Conservation (phyloP, 2,329 filamentous ascomycete species). For the Exophiala calicioides region DNA sequence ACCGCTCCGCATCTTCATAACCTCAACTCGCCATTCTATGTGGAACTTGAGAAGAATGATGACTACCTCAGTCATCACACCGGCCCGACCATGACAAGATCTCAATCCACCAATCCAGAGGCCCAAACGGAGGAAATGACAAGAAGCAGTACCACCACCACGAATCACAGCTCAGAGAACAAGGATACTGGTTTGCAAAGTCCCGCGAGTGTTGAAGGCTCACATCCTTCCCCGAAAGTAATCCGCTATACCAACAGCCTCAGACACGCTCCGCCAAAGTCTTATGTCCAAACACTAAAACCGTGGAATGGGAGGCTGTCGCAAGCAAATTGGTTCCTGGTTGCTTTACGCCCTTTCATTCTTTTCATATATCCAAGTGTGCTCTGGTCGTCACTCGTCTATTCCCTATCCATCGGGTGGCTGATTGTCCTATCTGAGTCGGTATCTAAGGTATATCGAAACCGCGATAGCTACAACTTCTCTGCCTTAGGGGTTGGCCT, state of each 20-base stretch:
- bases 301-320: conserved; percentile 77
- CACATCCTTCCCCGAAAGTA: conserved; percentile 16
- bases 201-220: conserved; percentile 5
- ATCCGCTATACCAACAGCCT: conserved; percentile 69
- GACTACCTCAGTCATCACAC: conserved; percentile 33
- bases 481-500: conserved; percentile 77
- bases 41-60: conserved; percentile 29
- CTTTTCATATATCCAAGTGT: conserved; percentile 85
- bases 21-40: conserved; percentile 41
- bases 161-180: conserved; percentile 4
- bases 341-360: conserved; percentile 77
- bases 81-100: too few species aligned
- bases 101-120: too few species aligned
- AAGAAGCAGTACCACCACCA: background rate
- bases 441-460: conserved; percentile 76
- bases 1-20: conserved; percentile 34
- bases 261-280: conserved; percentile 65
- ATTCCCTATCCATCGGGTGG: conserved; percentile 89
- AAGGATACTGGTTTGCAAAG: conserved; percentile 8
- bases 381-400: conserved; percentile 82
- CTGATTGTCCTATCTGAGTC: conserved; percentile 92
- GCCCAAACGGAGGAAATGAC: background rate
- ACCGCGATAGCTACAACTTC: conserved; percentile 73
- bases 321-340: conserved; percentile 76
- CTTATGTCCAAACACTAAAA: conserved; percentile 72